phyloP scores from a whole-genome alignment of 1,284 basidiomycete genomes.

The Pisolithus thermaeus region DNA sequence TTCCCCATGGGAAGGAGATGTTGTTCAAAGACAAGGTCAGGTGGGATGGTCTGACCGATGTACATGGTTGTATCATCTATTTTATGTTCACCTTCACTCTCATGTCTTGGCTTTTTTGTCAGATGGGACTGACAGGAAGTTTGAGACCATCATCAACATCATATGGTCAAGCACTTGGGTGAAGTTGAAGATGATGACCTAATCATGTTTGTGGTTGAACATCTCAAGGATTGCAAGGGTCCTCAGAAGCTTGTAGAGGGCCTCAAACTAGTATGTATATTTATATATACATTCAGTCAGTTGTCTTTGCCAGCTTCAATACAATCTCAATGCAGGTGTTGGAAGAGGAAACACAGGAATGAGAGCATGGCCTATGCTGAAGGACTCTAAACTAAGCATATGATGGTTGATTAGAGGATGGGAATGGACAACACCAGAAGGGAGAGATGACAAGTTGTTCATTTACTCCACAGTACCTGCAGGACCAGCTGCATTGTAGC shows the following conservation, averaged over 20 bases:
- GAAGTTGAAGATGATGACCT: conserved; percentile 86
- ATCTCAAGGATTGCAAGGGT: conserved; percentile 78
- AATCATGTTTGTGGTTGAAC: conserved; percentile 85
- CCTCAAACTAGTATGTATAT: conserved; percentile 68
- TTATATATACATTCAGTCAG: background rate
- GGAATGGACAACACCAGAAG: conserved; percentile 4
- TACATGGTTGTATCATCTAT: conserved; percentile 33
- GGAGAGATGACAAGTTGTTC: conserved; percentile 10
- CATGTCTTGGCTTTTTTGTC: background rate
- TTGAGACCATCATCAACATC: conserved; percentile 74
- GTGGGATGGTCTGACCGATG: conserved; percentile 83
- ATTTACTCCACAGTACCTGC: conserved; percentile 20
- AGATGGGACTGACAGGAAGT: conserved; percentile 74
- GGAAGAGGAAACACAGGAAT: conserved; percentile 77
- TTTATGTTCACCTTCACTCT: too few species aligned
- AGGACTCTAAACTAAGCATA: conserved; percentile 71
- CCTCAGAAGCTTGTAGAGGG: conserved; percentile 81
- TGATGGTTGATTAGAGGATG: conserved; percentile 58
- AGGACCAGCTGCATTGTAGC: conserved; percentile 39
- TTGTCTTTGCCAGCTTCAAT: background rate
- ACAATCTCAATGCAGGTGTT: conserved; percentile 53
- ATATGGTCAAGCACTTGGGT: conserved; percentile 81
- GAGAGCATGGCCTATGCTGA: conserved; percentile 87
- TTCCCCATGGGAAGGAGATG: conserved; percentile 67
- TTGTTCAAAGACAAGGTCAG: conserved; percentile 77